Percentiles rank a stretch among this genome's conserved stretches.
These are phyloP conservation scores for Astragalus glycyphyllos DNA, from an alignment of 306 rosid genomes.

Conservation along the genomic window DNA sequence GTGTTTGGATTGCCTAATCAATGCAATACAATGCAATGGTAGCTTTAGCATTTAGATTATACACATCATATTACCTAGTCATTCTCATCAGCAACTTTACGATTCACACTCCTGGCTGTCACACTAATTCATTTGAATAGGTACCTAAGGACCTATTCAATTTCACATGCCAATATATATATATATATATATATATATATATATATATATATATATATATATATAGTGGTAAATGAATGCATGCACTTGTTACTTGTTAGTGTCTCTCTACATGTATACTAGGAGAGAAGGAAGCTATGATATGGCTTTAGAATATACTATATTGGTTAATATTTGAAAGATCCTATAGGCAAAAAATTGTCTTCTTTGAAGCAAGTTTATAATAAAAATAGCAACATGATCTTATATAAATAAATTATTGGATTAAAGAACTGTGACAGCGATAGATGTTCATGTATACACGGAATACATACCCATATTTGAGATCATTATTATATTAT, in stretches of 20 bases:
- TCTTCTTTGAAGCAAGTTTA: background rate
- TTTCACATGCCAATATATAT: too few species aligned
- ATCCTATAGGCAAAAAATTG: background rate
- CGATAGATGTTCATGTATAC: background rate
- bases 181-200: too few species aligned
- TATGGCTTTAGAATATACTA: background rate
- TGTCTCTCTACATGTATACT: background rate
- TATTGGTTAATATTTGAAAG: background rate
- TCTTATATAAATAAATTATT: background rate
- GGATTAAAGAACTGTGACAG: background rate
- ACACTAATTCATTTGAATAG: too few species aligned
- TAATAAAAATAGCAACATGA: background rate
- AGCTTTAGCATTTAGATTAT: constrained; percentile 27
- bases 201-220: too few species aligned
- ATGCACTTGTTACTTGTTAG: too few species aligned
- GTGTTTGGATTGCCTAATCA: constrained; percentile 57
- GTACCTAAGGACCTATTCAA: too few species aligned
- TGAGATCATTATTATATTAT: too few species aligned
- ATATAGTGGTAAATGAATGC: constrained; percentile 19
- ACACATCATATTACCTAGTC: constrained; percentile 26
- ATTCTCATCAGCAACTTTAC: constrained; percentile 21
- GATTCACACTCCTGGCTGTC: too few species aligned
- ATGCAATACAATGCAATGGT: constrained; percentile 14
- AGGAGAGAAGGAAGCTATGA: constrained; percentile 11
- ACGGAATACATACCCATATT: background rate